Evolutionary conservation across 768 basidiomycete genomes (phyloP), one percentile per base, ranked within the genome.

Genomic region (Lactarius deliciosus): DNA sequence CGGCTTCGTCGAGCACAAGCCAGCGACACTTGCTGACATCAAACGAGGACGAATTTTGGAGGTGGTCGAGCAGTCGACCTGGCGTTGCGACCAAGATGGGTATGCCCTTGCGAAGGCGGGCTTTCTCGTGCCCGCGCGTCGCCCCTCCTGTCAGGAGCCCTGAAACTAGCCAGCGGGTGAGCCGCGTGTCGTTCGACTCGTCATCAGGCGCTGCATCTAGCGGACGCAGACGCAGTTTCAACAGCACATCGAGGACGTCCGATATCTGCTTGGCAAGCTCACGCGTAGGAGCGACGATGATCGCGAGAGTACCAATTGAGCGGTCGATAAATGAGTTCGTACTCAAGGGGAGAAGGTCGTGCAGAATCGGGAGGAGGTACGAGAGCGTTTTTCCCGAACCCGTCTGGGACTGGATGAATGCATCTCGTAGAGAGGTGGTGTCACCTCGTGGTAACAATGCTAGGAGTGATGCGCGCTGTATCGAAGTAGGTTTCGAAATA

Each of bases 261-360:
- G 90, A 94, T 61, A 98, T 98, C 74, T 99, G 97, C 74, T 94
- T 93, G 2, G 96, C 97, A 16, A 98, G 83, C 78, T 98, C 97
- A 61, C 96, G 87, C 3, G 96, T 98, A 1, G 96, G 96, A 2
- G 92, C 94, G 64, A 98, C 91, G 68, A 98, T 92, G 64, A 98
- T 85, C 1, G 96, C 95, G 22, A 98, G 82, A 2, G 96, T 98
- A 32, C 96, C 96, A 73, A 98, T 92, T 0, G 91, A 92, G 43
- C 96, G 86, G 76, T 96, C 94, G 71, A 98, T 96, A 73, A 92
- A 96, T 5, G 94, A 95, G n/a, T 88, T 82, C 15, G 88, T 86
- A 64, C 92, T 91, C 59, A 98, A 82, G 1, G 94, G 93, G 41
- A 98, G 84, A 61, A 98, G 89, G 75, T 96, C 94, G 69, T 98